Evolutionary conservation across 208 protist genomes (phyloP), one percentile per base, ranked within the genome.

Genomic region (Borovskyia barvae): DNA sequence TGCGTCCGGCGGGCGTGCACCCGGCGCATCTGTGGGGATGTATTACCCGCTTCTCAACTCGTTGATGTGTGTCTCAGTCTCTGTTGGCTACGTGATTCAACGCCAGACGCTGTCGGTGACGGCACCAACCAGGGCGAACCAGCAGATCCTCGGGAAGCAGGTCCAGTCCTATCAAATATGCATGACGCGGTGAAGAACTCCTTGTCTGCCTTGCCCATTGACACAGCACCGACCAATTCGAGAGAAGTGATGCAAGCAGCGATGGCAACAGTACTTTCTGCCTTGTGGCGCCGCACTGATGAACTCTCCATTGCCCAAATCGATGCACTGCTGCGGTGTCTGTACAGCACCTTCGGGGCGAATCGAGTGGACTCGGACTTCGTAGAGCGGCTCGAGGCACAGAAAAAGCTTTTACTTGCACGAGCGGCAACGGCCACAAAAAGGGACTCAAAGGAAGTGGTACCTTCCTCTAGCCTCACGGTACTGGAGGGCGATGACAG

Each of bases 231-330:
- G 41, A 8, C 50, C 5, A 7, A 30, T 6, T 24, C 52, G 29
- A 28, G 17, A 20, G 39, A 29, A 9, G n/a, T 58, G 28, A 30
- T 68, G n/a, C 43, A 57, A 5, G 50, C 59, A 15, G 68, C 72
- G 26, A 60, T 89, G 53, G 56, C 52, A 3, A 54, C 63, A 3
- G 77, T 84, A 2, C 56, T 93, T 28, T 78, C 79, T 50, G 82
- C 82, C 26, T 57, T 93, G 22, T 93, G 87, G 87, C 47, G 66
- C 15, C 76, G 87, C 40, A 73, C 66, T 22, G 87, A 93, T 15
- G 87, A 93, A 56, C 58, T 90, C 5, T 12, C 50, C 11, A 17
- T 25, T 15, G 14, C 22, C 20, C 82, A 93, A 5, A 53, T 90
- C 12, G 41, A 81, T 46, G 87, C 82, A 1, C 14, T 93, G 29